Evolutionary conservation across 441 rosid species (phyloP).

Genomic region (Gossypium gossypioides): DNA sequence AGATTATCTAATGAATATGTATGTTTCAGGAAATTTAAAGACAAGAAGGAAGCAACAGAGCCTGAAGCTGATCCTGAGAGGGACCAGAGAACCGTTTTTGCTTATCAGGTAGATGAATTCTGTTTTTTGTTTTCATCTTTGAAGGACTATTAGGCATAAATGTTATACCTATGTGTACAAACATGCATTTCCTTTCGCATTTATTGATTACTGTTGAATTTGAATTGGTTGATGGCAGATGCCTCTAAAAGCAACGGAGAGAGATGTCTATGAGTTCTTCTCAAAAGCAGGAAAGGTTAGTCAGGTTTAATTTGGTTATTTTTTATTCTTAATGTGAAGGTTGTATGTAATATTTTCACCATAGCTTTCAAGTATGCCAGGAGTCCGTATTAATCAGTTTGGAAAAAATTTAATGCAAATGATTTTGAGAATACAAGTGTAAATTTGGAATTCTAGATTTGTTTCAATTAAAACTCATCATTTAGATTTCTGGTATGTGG

Average conservation of each 20-base stretch:
- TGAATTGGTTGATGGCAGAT: conserved; percentile 40
- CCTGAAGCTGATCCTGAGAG: conserved; percentile 95
- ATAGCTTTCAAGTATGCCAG: neutral
- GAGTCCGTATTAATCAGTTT: neutral
- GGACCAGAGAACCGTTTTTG: conserved; percentile 93
- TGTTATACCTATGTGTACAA: neutral
- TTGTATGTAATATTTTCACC: neutral
- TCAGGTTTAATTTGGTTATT: conserved; percentile 9
- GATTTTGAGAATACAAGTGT: neutral
- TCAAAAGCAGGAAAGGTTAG: conserved; percentile 90
- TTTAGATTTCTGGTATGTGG: neutral
- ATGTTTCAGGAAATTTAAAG: conserved; percentile 54
- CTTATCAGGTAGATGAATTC: conserved; percentile 56
- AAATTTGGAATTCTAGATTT: neutral
- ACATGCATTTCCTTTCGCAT: neutral
- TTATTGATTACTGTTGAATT: neutral
- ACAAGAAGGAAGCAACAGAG: conserved; percentile 62
- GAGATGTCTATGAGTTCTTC: conserved; percentile 87
- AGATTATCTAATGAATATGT: neutral
- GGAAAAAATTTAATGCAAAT: neutral
- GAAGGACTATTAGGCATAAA: neutral
- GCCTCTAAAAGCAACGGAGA: conserved; percentile 87
- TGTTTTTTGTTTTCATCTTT: neutral
- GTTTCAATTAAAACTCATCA: neutral
- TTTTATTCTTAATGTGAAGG: neutral